Conservation (phyloP, 2,329 filamentous ascomycete species). For the Colletotrichum tropicicola region DNA sequence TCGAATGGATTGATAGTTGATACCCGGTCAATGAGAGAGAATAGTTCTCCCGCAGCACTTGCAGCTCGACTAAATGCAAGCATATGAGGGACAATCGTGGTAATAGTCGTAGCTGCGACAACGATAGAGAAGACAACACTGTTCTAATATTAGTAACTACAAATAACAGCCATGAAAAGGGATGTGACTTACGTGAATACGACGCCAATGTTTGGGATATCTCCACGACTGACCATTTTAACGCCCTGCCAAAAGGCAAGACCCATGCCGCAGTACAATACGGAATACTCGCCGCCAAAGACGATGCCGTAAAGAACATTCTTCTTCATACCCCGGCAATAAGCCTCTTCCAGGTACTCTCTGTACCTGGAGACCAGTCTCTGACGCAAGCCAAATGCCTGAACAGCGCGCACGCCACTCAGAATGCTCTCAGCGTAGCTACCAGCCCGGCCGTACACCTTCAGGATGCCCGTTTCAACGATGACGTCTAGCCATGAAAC, state of each 20-base stretch:
- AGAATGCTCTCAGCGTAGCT: slow-evolving; percentile 38
- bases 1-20: slow-evolving; percentile 35
- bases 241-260: slow-evolving; percentile 40
- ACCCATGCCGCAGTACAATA: slow-evolving; percentile 30
- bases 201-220: slow-evolving; percentile 19
- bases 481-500: slow-evolving; percentile 34
- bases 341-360: not conserved
- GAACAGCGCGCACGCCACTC: slow-evolving; percentile 19
- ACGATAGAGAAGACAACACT: slow-evolving; percentile 38
- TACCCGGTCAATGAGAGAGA: slow-evolving; percentile 35
- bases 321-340: slow-evolving; percentile 42
- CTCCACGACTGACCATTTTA: slow-evolving; percentile 43
- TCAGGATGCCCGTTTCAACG: slow-evolving; percentile 35
- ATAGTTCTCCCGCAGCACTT: slow-evolving; percentile 34
- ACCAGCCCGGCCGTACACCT: slow-evolving; percentile 36
- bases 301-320: slow-evolving; percentile 35
- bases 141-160: slow-evolving; percentile 41
- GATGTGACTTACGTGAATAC: slow-evolving; percentile 26
- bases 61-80: slow-evolving; percentile 34
- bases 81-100: slow-evolving; percentile 31
- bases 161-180: slow-evolving; percentile 35
- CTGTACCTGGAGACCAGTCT: slow-evolving; percentile 24
- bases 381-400: slow-evolving; percentile 28
- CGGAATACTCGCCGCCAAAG: slow-evolving; percentile 54
- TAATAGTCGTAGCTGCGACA: slow-evolving; percentile 34